Base-by-base conservation (phyloP, 2,329 filamentous ascomycete species). In the Trichoderma aggressivum region DNA sequence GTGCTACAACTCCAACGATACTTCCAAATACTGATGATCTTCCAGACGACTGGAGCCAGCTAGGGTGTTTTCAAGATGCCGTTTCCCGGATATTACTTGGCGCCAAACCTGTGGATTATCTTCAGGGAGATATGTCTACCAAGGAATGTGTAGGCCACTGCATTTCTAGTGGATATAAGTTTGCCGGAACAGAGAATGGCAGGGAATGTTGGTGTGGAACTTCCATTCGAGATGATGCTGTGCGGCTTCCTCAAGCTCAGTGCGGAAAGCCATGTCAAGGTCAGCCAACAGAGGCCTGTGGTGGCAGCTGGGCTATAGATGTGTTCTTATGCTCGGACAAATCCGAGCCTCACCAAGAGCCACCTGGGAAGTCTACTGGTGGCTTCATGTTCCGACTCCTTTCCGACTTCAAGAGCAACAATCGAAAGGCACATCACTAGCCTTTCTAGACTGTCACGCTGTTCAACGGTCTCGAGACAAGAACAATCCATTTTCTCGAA, bases 181-280 rank as follows among this genome's bases (percentile, higher is more conserved):
- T 85, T 71, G 86, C 86, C 6, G 86, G 86, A 7, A 79, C 86
- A 0, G 85, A 88, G 75, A 85, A 84, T 72, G 80, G 79, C 8
- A 76, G 78, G 24, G 84, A 88, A 74, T 89, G 87, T 76, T 89
- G 84, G 80, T 89, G 86, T 73, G 84, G 81, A 39, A 73, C 74
- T 12, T 72, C 72, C 3, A 75, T 79, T 39, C 75, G 72, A 5
- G 73, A 74, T 61, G 74, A 76, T 60, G 73, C 74, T 3, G 68
- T 76, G 24, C 71, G 73, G 39, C 65, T 78, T 18, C 76, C 77
- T 3, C 75, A 77, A 28, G 72, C 60, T 5, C 75, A 73, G 26
- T 79, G 77, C 36, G 71, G 72, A 34, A 74, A 71, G 21, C 65
- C 73, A 4, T 79, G 76, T 53, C 72, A 74, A 53, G 75, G 74